phyloP scores from a whole-genome alignment of 2,329 filamentous ascomycete genomes.

The Ambrosiella xylebori region DNA sequence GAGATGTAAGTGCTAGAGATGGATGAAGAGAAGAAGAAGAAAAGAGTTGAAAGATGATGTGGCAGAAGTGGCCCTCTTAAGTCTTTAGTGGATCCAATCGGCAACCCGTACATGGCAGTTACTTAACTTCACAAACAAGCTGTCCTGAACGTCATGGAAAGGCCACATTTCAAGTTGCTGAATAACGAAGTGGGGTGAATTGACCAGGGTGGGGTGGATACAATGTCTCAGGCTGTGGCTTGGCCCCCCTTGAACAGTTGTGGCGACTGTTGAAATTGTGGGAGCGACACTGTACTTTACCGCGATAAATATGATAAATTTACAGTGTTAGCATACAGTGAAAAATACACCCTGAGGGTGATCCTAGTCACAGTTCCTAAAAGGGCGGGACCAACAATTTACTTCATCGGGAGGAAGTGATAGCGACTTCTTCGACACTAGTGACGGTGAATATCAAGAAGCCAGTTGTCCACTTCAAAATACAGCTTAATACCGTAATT shows the following conservation, averaged over 20 bases:
- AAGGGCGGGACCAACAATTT: background rate
- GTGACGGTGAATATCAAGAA: too few species aligned
- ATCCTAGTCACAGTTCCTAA: too few species aligned
- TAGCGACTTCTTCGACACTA: background rate
- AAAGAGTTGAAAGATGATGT: conserved; percentile 16
- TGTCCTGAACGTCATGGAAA: conserved; percentile 17
- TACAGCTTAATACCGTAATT: background rate
- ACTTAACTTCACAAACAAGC: background rate
- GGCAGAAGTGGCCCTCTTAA: conserved; percentile 14
- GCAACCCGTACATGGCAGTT: background rate
- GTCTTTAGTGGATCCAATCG: background rate
- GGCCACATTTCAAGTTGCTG: conserved; percentile 30
- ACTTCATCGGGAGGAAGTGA: background rate
- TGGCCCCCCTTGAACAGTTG: background rate
- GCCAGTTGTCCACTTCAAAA: background rate
- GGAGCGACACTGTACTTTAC: background rate
- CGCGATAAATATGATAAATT: background rate
- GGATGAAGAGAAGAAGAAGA: conserved; percentile 14
- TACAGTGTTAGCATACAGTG: background rate
- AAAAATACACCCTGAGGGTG: background rate
- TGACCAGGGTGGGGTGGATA: background rate
- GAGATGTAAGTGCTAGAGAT: conserved; percentile 13
- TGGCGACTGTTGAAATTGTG: background rate
- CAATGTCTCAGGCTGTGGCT: background rate
- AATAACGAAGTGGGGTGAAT: conserved; percentile 3